Base-by-base conservation (phyloP, 1,139 yeast species). In the Geotrichum restrictum region DNA sequence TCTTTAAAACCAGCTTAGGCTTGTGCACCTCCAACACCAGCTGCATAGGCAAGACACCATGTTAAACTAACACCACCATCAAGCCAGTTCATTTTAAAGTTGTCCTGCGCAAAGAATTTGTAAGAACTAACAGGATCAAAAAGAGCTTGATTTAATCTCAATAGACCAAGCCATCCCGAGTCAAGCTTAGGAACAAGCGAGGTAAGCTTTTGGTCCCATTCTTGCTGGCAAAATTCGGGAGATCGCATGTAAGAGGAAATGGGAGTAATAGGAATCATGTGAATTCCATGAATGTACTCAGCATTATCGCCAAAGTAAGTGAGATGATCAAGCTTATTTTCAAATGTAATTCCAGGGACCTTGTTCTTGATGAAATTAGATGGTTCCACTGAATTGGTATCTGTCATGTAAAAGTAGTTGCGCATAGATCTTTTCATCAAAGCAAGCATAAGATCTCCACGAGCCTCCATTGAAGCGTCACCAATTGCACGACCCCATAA, bases 271-370 rank as follows among this genome's bases (percentile, higher is more conserved):
- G 98, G 96, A 55, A 93, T 76, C 84, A 94, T 93, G 67, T 93
- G 98, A 58, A 93, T 91, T 65, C 97, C 96, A 64, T 91, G 98
- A 52, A 93, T 89, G 68, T 85, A 93, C 68, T 91, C 93, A 40
- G 74, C 65, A 52, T 80, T 76, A 61, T 76, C 76, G 3, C 96
- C 96, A 64, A 89, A 89, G 71, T 83, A 89, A 1, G 97, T 93
- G 2, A 96, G 88, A 71, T 88, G 95, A 61, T 88, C 96, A 55
- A 88, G 72, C 71, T 93, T 91, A 70, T 91, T 91, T 69, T 91
- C 97, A 67, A 81, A 85, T 10, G 70, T 64, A 59, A 87, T 86
- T 58, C 95, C 95, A 45, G 87, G 74, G 21, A 84, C 91, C 66
- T 79, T 82, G 72, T 87, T 86, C 37, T 74, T 75, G 55, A 82